phyloP scores from a whole-genome alignment of 228 moss, liverwort and hornwort genomes.

The Sphagnum fallax region DNA sequence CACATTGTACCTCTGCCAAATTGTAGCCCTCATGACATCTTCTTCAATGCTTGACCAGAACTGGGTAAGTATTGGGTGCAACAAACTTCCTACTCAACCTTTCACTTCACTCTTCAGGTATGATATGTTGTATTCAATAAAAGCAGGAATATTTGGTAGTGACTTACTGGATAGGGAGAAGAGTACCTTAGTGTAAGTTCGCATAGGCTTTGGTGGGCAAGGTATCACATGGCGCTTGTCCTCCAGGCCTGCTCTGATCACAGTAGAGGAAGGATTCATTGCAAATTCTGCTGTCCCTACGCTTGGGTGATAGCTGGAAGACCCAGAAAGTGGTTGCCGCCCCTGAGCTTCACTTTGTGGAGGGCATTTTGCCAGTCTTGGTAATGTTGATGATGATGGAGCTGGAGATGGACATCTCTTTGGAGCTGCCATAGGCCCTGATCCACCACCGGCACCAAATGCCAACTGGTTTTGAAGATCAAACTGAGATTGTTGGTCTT shows the following conservation, averaged over 20 bases:
- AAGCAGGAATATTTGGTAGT: no score
- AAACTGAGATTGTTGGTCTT: constrained; percentile 3
- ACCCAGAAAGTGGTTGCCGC: constrained; percentile 23
- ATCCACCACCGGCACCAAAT: not conserved
- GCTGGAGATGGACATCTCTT: constrained; percentile 4
- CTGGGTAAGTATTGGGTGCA: no score
- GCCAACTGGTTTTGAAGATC: not conserved
- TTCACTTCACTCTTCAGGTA: no score
- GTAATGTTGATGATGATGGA: not conserved
- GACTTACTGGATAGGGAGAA: not conserved
- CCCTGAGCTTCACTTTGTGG: constrained; percentile 25
- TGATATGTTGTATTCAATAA: not conserved
- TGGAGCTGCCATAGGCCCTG: not conserved
- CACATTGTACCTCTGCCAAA: not conserved
- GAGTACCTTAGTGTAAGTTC: constrained; percentile 42
- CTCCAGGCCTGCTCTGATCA: constrained; percentile 12
- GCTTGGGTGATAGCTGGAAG: constrained; percentile 11
- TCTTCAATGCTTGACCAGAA: not conserved
- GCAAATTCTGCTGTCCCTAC: constrained; percentile 16
- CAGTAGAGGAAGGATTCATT: constrained; percentile 12
- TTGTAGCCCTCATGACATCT: not conserved
- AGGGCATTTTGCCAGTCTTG: constrained; percentile 3
- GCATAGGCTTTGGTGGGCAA: constrained; percentile 18
- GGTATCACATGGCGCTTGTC: constrained; percentile 22
- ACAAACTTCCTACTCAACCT: no score